These are phyloP conservation scores for Vitis hybrid DNA, from an alignment of 177 flowering plant genomes.

Conservation along the genomic window DNA sequence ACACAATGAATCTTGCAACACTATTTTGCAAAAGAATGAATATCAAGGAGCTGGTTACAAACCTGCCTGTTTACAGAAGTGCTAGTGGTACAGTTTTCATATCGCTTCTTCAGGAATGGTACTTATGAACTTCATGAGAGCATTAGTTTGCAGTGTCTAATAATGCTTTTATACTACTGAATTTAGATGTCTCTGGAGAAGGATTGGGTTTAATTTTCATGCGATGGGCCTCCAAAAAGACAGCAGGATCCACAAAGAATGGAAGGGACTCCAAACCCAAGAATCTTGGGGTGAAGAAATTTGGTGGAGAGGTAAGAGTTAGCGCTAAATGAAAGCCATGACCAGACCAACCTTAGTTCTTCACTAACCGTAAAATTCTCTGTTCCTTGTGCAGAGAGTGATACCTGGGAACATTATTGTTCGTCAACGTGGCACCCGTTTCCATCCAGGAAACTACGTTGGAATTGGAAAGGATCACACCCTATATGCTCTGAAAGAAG, in stretches of 20 bases:
- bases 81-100: constrained; percentile 33
- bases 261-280: constrained; percentile 95
- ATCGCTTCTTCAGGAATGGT: not conserved
- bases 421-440: constrained; percentile 89
- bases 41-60: constrained; percentile 53
- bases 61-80: constrained; percentile 46
- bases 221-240: constrained; percentile 94
- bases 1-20: constrained; percentile 47
- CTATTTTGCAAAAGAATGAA: constrained; percentile 48
- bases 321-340: not conserved
- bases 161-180: not conserved
- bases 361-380: not conserved
- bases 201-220: constrained; percentile 68
- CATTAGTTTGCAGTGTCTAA: not conserved
- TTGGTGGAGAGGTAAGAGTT: constrained; percentile 83
- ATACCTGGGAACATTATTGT: constrained; percentile 95
- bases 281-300: constrained; percentile 90
- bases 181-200: constrained; percentile 59
- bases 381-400: constrained; percentile 56
- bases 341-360: not conserved
- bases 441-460: constrained; percentile 94
- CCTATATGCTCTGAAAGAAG: constrained; percentile 85
- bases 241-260: constrained; percentile 93
- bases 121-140: too few species aligned
- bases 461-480: constrained; percentile 97